Percentiles rank a stretch among this genome's conserved stretches.
These are phyloP conservation scores for Arabidopsis lyrata DNA, from an alignment of 441 rosid genomes.

Conservation along the genomic window DNA sequence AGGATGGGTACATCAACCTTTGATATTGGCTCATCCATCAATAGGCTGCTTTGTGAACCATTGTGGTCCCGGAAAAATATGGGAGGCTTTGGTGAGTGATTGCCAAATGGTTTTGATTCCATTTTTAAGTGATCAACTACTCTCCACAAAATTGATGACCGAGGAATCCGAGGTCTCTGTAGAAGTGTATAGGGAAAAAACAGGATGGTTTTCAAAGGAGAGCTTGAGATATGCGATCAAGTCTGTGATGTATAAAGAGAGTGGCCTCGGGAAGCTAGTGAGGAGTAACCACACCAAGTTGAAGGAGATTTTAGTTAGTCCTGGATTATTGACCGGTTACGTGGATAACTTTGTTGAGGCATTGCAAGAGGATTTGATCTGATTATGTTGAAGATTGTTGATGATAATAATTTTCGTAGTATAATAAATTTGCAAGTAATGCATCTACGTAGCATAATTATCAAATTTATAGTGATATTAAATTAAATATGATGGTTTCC, in stretches of 20 bases:
- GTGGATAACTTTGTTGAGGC: background rate
- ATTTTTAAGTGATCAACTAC: background rate
- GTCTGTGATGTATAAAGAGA: background rate
- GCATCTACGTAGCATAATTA: too few species aligned
- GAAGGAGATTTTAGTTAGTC: background rate
- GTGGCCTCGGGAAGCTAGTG: background rate
- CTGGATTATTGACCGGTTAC: background rate
- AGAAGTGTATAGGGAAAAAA: background rate
- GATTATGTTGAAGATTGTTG: too few species aligned
- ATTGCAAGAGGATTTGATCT: background rate
- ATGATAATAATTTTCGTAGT: too few species aligned
- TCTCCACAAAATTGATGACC: background rate
- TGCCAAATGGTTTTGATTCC: background rate
- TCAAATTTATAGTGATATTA: too few species aligned
- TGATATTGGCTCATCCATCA: background rate
- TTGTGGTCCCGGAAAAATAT: background rate
- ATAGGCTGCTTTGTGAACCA: background rate
- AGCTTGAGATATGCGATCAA: background rate
- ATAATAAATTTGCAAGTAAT: too few species aligned
- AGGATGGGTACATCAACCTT: background rate
- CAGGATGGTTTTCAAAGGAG: background rate
- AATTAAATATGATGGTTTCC: too few species aligned
- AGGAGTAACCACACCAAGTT: background rate
- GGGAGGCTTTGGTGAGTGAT: background rate
- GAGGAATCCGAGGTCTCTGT: background rate